These are phyloP conservation scores for Prillingera fragicola DNA, from an alignment of 1,284 basidiomycete genomes.

Conservation along the genomic window DNA sequence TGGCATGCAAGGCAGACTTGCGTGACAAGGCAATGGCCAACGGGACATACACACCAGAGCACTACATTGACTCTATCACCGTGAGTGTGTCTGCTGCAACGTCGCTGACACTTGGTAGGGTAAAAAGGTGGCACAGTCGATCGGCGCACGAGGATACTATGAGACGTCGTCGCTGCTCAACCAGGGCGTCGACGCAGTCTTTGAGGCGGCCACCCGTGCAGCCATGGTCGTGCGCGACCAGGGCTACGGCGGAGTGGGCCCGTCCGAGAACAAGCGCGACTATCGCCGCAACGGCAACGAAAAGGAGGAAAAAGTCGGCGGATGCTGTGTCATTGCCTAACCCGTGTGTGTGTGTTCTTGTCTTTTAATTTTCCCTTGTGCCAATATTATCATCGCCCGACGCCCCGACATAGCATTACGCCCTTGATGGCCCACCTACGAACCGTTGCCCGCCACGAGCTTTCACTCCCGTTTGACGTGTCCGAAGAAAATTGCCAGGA, in stretches of 20 bases:
- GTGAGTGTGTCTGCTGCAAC: conserved; percentile 35
- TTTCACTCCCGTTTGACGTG: no score
- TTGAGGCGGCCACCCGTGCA: conserved; percentile 86
- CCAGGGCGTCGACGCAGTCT: conserved; percentile 90
- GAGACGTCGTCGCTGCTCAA: conserved; percentile 88
- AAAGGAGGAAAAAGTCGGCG: conserved; percentile 4
- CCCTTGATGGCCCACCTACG: no score
- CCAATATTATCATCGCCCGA: no score
- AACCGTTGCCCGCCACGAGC: no score
- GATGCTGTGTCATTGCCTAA: conserved; percentile 18
- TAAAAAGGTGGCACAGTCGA: conserved; percentile 67
- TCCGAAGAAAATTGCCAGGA: no score
- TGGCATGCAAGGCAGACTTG: conserved; percentile 50
- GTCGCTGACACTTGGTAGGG: conserved; percentile 51
- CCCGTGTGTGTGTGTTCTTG: neutral
- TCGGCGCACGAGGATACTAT: conserved; percentile 84
- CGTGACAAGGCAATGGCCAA: conserved; percentile 52
- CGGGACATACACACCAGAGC: conserved; percentile 41
- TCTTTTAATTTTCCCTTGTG: neutral
- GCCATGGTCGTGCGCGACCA: conserved; percentile 89
- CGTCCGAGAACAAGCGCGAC: conserved; percentile 12
- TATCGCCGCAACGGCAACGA: conserved; percentile 4
- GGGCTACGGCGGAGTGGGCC: conserved; percentile 44
- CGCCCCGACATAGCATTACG: no score
- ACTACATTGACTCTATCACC: conserved; percentile 46